Evolutionary conservation across 768 basidiomycete species (phyloP).

Genomic region (Pulveroboletus sp.): DNA sequence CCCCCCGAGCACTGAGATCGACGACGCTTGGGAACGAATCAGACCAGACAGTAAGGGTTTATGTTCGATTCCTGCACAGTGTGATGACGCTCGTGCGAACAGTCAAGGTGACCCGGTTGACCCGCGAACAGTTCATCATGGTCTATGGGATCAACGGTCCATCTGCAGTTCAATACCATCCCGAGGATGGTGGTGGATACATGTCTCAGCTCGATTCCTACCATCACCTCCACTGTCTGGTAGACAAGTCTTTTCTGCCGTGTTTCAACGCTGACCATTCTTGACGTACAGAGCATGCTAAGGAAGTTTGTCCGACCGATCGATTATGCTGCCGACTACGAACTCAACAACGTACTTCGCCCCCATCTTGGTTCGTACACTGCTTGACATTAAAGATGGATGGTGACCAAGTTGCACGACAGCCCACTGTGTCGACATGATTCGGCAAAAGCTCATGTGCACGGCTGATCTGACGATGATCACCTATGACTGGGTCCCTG

Average conservation of each 20-base stretch:
- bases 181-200: conserved; percentile 10
- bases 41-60: neutral
- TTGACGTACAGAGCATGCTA: neutral
- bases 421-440: conserved; percentile 1
- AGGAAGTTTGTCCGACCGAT: neutral
- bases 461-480: neutral
- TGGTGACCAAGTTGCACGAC: neutral
- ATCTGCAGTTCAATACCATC: conserved; percentile 1
- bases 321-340: neutral
- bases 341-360: neutral
- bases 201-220: conserved; percentile 4
- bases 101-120: conserved; percentile 4
- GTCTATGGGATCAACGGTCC: neutral
- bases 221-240: conserved; percentile 9
- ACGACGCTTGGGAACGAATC: conserved; percentile 4
- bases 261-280: neutral
- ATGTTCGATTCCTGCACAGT: neutral
- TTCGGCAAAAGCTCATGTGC: conserved; percentile 6
- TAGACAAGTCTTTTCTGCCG: neutral
- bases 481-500: neutral
- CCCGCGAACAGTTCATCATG: conserved; percentile 5
- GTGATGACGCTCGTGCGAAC: neutral
- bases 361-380: neutral
- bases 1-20: neutral
- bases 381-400: neutral